phyloP scores from a whole-genome alignment of 1,139 yeast genomes.

The Suhomyces wounanorum region DNA sequence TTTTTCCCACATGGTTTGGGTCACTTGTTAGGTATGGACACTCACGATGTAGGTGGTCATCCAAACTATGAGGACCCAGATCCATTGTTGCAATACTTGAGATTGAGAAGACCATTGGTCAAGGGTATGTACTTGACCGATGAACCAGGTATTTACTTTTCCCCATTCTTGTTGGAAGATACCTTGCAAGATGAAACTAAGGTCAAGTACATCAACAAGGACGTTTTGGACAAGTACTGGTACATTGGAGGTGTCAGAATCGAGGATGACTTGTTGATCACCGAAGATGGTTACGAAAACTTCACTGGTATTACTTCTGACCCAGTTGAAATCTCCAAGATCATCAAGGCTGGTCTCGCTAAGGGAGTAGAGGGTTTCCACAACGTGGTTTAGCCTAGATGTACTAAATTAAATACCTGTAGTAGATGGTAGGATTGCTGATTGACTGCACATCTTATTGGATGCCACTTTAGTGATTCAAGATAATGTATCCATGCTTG shows the following conservation, averaged over 20 bases:
- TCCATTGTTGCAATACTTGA: constrained; percentile 70
- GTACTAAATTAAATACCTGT: too few relatives aligned
- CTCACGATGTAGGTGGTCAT: constrained; percentile 91
- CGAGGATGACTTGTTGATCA: constrained; percentile 87
- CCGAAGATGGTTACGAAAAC: constrained; percentile 75
- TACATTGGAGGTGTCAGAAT: constrained; percentile 94
- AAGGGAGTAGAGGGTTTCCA: constrained; percentile 69
- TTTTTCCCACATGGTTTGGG: constrained; percentile 97
- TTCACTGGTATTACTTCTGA: constrained; percentile 82
- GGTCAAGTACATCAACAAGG: constrained; percentile 61
- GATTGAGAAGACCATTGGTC: constrained; percentile 73
- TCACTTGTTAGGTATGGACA: constrained; percentile 90
- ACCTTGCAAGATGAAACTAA: constrained; percentile 59
- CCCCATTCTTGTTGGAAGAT: constrained; percentile 74
- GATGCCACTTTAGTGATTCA: neutral
- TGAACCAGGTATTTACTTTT: constrained; percentile 94
- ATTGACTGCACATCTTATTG: neutral
- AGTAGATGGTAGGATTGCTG: too few relatives aligned
- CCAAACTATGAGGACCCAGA: constrained; percentile 85
- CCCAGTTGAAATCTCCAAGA: constrained; percentile 74
- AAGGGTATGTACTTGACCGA: constrained; percentile 87
- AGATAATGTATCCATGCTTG: neutral
- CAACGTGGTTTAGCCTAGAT: constrained; percentile 35
- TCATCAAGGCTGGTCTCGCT: constrained; percentile 71
- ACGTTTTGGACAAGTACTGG: constrained; percentile 74